Evolutionary conservation across 306 rosid species (phyloP).

Genomic region (Quercus robur): DNA sequence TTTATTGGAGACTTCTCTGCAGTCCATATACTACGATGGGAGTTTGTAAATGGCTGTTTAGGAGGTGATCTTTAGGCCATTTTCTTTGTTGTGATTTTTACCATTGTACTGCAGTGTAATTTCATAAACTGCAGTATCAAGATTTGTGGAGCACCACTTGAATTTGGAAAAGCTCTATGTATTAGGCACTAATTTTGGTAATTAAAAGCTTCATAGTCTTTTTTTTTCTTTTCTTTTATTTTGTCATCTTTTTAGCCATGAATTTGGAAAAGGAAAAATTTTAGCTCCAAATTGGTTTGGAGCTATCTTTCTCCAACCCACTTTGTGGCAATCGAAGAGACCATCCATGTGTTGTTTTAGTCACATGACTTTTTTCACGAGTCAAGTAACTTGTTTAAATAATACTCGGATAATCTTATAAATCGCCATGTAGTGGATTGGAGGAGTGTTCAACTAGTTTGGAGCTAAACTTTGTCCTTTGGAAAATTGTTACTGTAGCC

Average conservation of each 20-base stretch:
- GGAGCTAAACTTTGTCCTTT: not conserved
- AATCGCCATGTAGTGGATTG: too few species aligned
- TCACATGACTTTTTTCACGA: too few species aligned
- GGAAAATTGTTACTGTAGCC: not conserved
- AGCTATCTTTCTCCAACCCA: too few species aligned
- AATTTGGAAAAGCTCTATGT: constrained; percentile 96
- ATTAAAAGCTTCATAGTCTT: constrained; percentile 6
- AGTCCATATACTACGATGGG: constrained; percentile 18
- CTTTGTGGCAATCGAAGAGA: too few species aligned
- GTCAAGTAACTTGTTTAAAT: too few species aligned
- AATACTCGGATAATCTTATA: too few species aligned
- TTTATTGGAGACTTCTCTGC: constrained; percentile 10
- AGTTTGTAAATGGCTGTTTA: constrained; percentile 30
- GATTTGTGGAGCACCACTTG: constrained; percentile 86
- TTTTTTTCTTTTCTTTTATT: not conserved
- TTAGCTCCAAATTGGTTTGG: too few species aligned
- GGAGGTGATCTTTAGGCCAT: not conserved
- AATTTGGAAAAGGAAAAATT: not conserved
- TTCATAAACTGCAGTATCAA: constrained; percentile 93
- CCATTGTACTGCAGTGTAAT: constrained; percentile 91
- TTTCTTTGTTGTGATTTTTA: constrained; percentile 70
- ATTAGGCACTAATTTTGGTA: constrained; percentile 97
- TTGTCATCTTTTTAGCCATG: not conserved
- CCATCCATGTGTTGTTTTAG: too few species aligned
- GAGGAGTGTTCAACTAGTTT: too few species aligned